Base-by-base conservation (phyloP, 495 filamentous ascomycete genomes). In the Aspergillus asperescens region DNA sequence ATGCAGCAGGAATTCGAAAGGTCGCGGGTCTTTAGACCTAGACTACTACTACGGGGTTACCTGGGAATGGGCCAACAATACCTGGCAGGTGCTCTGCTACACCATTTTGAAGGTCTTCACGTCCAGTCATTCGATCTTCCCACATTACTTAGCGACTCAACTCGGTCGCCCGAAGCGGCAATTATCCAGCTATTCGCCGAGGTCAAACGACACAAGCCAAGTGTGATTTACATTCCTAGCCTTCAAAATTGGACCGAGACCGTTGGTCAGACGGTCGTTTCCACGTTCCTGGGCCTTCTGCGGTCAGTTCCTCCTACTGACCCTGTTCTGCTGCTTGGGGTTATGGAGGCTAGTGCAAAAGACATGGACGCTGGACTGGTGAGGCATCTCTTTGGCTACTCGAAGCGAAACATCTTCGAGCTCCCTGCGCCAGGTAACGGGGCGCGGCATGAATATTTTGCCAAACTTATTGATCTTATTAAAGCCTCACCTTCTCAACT, bases 51-150 rank as follows among this genome's bases (percentile, higher is more conserved):
- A 45, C 77, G 81, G 31, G 93, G 93, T 9, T 51, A 73, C 7
- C 77, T 79, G 25, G 93, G 93, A 1, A 96, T 97, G 92, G 93
- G 93, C 1, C 93, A 98, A 70, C 81, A 86, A 49, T 96, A 98
- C 61, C 73, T 98, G 45, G 86, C 88, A 18, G 81, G 79, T n/a
- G 93, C 93, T 27, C 69, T 96, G 31, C 68, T 97, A 38, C 85
- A 95, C 65, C 81, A 94, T 52, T 84, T 97, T 60, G 94, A 98
- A 68, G 88, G 89, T 35, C 76, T 97, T 6, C 89, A 96, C 70
- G 87, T 98, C 4, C 93, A 97, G 62, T 85, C 84, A n/a, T 92
- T 98, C 65, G 93, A 96, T 68, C 76, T 97, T 41, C 81, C 90
- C 6, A 93, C 87, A 5, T 70, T 96, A 41, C 69, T 93, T 31